phyloP scores from a whole-genome alignment of 805 yeast genomes.

The Kuraishia piskuri region DNA sequence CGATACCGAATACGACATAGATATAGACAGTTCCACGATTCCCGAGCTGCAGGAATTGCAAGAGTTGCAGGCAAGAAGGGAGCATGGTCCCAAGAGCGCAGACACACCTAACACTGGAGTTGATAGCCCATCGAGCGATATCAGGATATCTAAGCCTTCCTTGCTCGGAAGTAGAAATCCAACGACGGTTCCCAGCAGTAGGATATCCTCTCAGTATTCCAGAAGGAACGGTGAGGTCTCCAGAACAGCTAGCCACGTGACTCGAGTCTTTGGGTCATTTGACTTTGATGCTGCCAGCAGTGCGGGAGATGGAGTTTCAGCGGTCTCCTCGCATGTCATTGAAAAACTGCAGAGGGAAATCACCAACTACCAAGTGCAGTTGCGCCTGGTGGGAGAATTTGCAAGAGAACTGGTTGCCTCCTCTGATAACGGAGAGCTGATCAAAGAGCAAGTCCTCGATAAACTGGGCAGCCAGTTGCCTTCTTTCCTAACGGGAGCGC shows the following conservation, averaged over 20 bases:
- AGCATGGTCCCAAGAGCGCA: not conserved
- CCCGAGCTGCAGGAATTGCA: not conserved
- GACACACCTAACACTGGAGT: not conserved
- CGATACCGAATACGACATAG: not conserved
- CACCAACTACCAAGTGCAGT: slow-evolving; percentile 24
- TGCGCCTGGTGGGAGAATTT: slow-evolving; percentile 21
- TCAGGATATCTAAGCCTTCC: not conserved
- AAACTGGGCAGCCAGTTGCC: slow-evolving; percentile 3
- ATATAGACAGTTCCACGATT: not conserved
- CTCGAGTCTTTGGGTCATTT: not conserved
- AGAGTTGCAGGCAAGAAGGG: not conserved
- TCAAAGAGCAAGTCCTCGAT: slow-evolving; percentile 5
- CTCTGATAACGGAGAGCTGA: slow-evolving; percentile 1
- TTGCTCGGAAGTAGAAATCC: not conserved
- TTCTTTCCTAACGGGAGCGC: not conserved
- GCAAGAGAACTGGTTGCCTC: slow-evolving; percentile 11
- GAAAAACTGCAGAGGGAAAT: slow-evolving; percentile 20
- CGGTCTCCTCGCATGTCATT: slow-evolving; percentile 11
- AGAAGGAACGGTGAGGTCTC: not conserved
- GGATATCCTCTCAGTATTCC: too few species aligned
- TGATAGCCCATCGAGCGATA: not conserved
- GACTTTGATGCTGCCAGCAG: not conserved
- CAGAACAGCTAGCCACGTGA: not conserved
- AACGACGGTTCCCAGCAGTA: not conserved
- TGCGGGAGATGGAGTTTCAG: not conserved